phyloP scores from a whole-genome alignment of 352 stramenopile genomes.

The Pythium grandisporangium region DNA sequence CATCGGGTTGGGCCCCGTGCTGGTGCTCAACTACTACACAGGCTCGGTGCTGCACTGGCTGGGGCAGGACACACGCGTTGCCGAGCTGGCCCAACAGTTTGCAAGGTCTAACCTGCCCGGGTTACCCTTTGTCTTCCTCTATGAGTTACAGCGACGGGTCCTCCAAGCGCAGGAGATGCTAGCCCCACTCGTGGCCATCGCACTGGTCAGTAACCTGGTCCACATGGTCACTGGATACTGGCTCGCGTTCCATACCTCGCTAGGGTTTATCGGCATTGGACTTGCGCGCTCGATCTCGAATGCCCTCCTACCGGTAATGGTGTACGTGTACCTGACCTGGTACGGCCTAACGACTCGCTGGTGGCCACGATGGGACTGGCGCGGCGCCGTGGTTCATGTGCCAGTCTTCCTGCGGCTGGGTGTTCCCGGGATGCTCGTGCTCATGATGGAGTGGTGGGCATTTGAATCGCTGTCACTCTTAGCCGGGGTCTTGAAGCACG shows the following conservation, averaged over 20 bases:
- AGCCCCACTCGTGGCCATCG: conserved; percentile 76
- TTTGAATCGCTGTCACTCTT: conserved; percentile 76
- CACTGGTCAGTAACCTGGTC: conserved; percentile 63
- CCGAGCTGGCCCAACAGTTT: conserved; percentile 62
- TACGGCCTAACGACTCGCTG: conserved; percentile 33
- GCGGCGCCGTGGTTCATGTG: conserved; percentile 37
- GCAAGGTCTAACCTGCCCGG: conserved; percentile 47
- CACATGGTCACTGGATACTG: conserved; percentile 69
- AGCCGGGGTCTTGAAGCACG: conserved; percentile 46
- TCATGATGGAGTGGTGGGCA: conserved; percentile 70
- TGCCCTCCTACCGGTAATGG: conserved; percentile 33
- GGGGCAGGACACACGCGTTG: conserved; percentile 52
- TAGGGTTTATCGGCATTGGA: conserved; percentile 70
- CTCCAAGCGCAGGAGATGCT: conserved; percentile 83
- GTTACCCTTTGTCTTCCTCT: conserved; percentile 77
- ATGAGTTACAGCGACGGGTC: conserved; percentile 82
- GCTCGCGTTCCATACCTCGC: conserved; percentile 69
- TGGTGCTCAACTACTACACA: conserved; percentile 72
- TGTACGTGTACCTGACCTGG: conserved; percentile 64
- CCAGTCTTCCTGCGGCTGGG: conserved; percentile 57
- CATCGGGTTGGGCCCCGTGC: conserved; percentile 42
- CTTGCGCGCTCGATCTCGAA: conserved; percentile 60
- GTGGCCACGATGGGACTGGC: conserved; percentile 62
- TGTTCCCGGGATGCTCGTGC: conserved; percentile 64
- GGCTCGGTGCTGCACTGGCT: conserved; percentile 46